Evolutionary conservation across 179 eudicot genomes (phyloP).

Genomic region (Silene coronaria): DNA sequence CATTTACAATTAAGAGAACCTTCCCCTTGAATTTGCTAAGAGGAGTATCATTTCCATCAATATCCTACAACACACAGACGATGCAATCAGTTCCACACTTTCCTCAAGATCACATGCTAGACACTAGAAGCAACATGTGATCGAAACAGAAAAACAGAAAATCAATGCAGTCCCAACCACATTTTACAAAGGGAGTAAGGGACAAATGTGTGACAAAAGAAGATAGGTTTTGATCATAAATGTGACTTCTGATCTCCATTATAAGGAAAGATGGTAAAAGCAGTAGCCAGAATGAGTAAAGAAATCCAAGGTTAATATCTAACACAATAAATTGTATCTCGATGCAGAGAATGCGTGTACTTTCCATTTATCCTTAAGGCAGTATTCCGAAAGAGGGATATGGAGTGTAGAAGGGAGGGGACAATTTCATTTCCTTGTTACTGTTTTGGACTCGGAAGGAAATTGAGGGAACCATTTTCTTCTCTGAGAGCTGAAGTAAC

Average conservation of each 20-base stretch:
- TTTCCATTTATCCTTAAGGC: not conserved
- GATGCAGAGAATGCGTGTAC: not conserved
- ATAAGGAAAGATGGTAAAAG: not conserved
- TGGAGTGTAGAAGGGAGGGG: not conserved
- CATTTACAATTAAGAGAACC: slow-evolving; percentile 79
- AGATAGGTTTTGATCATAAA: not conserved
- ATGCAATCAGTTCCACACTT: slow-evolving; percentile 17
- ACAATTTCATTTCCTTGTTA: too few species aligned
- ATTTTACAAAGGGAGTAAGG: not conserved
- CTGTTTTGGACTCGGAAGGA: too few species aligned
- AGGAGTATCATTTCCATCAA: slow-evolving; percentile 70
- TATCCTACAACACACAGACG: slow-evolving; percentile 49
- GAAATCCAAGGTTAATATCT: not conserved
- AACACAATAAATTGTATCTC: not conserved
- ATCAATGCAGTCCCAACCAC: not conserved
- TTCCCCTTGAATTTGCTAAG: slow-evolving; percentile 79
- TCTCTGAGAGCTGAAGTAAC: too few species aligned
- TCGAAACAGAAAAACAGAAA: not conserved
- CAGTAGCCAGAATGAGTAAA: not conserved
- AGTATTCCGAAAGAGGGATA: not conserved
- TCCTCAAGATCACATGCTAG: not conserved
- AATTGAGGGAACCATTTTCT: too few species aligned
- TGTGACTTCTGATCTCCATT: too few species aligned
- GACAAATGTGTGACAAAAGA: not conserved
- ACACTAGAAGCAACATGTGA: not conserved